Base-by-base conservation (phyloP, 2,329 filamentous ascomycete genomes). In the Teratosphaeria pseudoeucalypti region DNA sequence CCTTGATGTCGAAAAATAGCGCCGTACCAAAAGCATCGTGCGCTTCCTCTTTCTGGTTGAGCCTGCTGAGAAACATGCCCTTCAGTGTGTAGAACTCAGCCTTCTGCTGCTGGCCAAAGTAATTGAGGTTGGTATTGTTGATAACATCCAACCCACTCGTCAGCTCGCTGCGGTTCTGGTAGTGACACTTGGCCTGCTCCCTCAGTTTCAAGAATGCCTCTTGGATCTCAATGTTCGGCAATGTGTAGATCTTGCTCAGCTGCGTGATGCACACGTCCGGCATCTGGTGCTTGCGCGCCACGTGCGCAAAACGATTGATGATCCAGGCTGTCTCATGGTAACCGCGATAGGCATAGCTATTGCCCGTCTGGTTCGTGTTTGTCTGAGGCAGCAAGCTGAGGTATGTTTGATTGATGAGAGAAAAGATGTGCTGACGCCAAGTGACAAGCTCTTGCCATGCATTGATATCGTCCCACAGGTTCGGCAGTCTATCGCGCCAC, bases 301-400 rank as follows among this genome's bases (percentile, higher is more conserved):
- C 94, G 71, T 99, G 94, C 0, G 94, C 95, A 70, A 99, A 99
- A 19, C 94, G 84, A 74, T 99, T 99, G 75, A 99, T 99, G 67
- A 99, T 99, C 94, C 94, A 99, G 2, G 94, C 94, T 12, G 94
- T 99, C 77, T 99, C 94, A 69, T 99, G 94, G 71, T 96, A 99
- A 29, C 94, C 94, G 53, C 94, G 85, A 72, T 99, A 99, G 0
- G 94, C 94, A 73, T 94, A 97, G 0, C 92, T 96, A 55, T 92
- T 92, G 60, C 90, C 91, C 58, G 89, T 89, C 1, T 91, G 85
- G 66, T 90, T 94, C 71, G 69, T 74, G 52, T 88, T 87, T 27
- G 87, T 86, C 68, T 84, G 86, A 1, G 91, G 92, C 47, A 97
- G 78, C 54, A 99, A 82, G 58, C 85, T 84, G 11, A 99, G 82